A percentile compares a stretch with the other conserved stretches of the same genome.
These are phyloP conservation scores for Fragilaria radians DNA, from an alignment of 108 stramenopile species.

Conservation along the genomic window DNA sequence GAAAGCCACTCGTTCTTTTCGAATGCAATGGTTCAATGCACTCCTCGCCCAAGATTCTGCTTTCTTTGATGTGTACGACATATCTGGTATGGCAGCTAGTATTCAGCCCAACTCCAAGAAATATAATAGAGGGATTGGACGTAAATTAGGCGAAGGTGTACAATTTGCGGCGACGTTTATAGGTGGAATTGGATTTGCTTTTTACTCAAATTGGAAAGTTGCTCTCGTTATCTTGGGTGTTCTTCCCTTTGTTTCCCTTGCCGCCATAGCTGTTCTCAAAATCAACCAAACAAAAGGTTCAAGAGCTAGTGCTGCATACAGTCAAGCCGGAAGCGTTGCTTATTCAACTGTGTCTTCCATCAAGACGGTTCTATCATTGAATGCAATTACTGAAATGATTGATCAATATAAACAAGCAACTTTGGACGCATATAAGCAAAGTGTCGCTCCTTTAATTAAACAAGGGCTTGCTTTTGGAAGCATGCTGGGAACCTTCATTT, in stretches of 20 bases:
- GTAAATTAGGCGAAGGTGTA: constrained; percentile 68
- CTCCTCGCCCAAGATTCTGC: constrained; percentile 60
- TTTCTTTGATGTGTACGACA: constrained; percentile 54
- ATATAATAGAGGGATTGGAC: constrained; percentile 47
- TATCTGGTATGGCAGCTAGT: constrained; percentile 25
- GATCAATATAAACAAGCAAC: constrained; percentile 38
- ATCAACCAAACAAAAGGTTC: constrained; percentile 42
- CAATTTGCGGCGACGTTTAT: constrained; percentile 56
- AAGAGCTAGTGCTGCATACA: constrained; percentile 29
- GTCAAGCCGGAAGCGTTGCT: constrained; percentile 26
- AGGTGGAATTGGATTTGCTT: constrained; percentile 51
- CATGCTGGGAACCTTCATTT: constrained; percentile 56
- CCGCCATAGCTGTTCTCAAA: constrained; percentile 33
- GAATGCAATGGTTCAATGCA: constrained; percentile 50
- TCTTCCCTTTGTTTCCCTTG: constrained; percentile 39
- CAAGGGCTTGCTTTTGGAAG: constrained; percentile 56
- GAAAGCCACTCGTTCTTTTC: constrained; percentile 31
- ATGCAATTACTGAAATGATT: constrained; percentile 36
- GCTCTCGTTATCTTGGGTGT: constrained; percentile 48
- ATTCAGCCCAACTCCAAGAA: constrained; percentile 15
- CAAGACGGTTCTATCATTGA: constrained; percentile 39
- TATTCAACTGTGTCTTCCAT: constrained; percentile 31
- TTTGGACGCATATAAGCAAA: constrained; percentile 37
- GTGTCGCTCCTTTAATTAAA: constrained; percentile 24
- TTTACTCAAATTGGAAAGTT: constrained; percentile 49